Evolutionary conservation across 768 basidiomycete genomes (phyloP), one percentile per base, ranked within the genome.

Genomic region (Russula vinacea): DNA sequence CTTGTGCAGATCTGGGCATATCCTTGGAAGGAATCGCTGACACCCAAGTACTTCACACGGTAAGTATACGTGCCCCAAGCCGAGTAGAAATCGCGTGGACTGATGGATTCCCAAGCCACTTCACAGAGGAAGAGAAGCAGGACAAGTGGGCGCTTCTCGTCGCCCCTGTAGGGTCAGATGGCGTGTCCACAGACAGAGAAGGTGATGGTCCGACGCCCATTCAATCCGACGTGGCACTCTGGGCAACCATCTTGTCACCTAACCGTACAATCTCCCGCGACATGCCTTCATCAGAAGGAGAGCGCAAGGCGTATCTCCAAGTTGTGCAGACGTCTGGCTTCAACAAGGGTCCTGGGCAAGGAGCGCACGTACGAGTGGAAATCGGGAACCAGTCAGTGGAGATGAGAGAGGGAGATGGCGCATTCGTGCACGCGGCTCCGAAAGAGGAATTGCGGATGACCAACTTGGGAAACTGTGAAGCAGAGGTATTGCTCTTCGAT

Each of bases 11-110:
- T 90, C 62, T 90, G 89, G 88, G 81, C 81, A 1, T 37, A 78
- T 7, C 88, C 89, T 17, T 75, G 75, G 66, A 70, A 73, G 24
- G 19, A 70, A 8, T 71, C 78, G 6, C 84, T 94, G 26, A 69
- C 71, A 22, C 95, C 95, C 0, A 83, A 85, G 57, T 98, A 98
- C 75, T 98, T 83, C 76, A 97, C 91, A 4, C 85, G 93, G 79
- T 80, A 60, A 65, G 73, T 65, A 22, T 50, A 40, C 55, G 54
- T 63, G 14, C 35, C 37, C 42, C 40, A 49, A 40, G 19, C 55
- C 52, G 32, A 42, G 14, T 24, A 14, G 51, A 45, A 32, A 47
- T 14, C 42, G 32, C 26, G 24, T 53, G 16, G 29, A 45, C 22
- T 62, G 57, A 58, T 63, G 24, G 19, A 10, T 53, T 44, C 35